Percentiles rank a stretch among this genome's conserved stretches.
Conservation (phyloP, 495 filamentous ascomycete genomes). For the Xylaria telfairii region DNA sequence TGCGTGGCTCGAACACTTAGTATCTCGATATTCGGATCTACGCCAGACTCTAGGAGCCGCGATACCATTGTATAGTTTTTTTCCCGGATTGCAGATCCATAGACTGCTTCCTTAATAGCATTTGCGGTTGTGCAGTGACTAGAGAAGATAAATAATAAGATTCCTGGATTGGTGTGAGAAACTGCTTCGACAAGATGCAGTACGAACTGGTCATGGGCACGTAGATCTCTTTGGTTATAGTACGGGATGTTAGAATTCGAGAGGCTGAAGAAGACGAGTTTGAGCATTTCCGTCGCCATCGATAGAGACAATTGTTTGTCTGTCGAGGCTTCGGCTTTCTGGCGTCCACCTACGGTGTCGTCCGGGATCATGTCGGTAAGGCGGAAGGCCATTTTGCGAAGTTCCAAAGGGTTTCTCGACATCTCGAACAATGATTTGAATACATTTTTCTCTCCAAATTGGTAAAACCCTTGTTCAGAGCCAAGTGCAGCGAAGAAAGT, state of each 20-base stretch:
- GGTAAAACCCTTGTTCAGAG: background rate
- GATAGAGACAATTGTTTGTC: background rate
- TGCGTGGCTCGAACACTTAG: no score
- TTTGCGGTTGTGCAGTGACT: background rate
- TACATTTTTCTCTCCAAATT: no score
- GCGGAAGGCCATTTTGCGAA: background rate
- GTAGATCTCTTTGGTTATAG: background rate
- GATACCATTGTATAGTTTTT: background rate
- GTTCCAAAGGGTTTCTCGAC: background rate
- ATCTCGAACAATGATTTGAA: background rate
- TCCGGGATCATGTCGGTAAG: background rate
- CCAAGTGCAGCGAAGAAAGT: background rate
- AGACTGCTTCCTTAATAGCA: conserved; percentile 12
- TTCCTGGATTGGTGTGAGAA: conserved; percentile 1
- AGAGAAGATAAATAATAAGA: background rate
- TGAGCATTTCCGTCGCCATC: conserved; percentile 12
- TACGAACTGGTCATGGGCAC: background rate
- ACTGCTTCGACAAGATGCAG: conserved; percentile 1
- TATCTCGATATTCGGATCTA: background rate
- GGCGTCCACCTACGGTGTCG: background rate
- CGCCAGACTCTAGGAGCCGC: background rate
- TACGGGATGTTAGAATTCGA: background rate
- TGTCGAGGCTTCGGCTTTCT: background rate
- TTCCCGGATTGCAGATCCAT: conserved; percentile 10
- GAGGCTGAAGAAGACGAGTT: background rate